Evolutionary conservation across 169 alveolate species (phyloP).

Genomic region (Perkinsus olseni): DNA sequence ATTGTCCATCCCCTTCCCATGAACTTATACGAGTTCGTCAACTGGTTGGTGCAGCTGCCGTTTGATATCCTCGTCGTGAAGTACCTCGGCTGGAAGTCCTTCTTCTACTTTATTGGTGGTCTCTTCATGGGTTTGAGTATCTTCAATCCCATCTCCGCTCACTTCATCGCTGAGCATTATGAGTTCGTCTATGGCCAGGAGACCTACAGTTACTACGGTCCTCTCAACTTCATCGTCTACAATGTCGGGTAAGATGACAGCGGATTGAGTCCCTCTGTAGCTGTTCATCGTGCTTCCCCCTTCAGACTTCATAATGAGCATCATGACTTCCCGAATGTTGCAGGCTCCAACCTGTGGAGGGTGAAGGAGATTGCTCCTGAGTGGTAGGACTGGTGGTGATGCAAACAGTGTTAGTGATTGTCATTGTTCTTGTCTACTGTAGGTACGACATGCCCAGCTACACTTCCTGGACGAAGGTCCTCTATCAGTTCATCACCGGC

Average conservation of each 20-base stretch:
- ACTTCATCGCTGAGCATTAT: slow-evolving; percentile 68
- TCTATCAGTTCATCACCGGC: not conserved
- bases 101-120: slow-evolving; percentile 40
- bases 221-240: slow-evolving; percentile 44
- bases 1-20: slow-evolving; percentile 34
- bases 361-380: not conserved
- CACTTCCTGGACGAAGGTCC: not conserved
- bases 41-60: slow-evolving; percentile 26
- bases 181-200: slow-evolving; percentile 37
- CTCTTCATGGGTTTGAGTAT: slow-evolving; percentile 43
- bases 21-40: slow-evolving; percentile 28
- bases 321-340: slow-evolving; percentile 59
- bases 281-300: not conserved
- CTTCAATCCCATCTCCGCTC: slow-evolving; percentile 51
- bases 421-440: not conserved
- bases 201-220: slow-evolving; percentile 59
- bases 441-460: not conserved
- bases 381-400: not conserved
- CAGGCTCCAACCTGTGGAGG: slow-evolving; percentile 35
- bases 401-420: not conserved
- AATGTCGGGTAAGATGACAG: slow-evolving; percentile 48
- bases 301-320: slow-evolving; percentile 52
- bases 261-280: not conserved
- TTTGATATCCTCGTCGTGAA: slow-evolving; percentile 20
- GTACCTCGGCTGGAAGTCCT: slow-evolving; percentile 29